These are phyloP conservation scores for Venturia nashicola DNA, from an alignment of 2,329 filamentous ascomycete species.

Conservation along the genomic window DNA sequence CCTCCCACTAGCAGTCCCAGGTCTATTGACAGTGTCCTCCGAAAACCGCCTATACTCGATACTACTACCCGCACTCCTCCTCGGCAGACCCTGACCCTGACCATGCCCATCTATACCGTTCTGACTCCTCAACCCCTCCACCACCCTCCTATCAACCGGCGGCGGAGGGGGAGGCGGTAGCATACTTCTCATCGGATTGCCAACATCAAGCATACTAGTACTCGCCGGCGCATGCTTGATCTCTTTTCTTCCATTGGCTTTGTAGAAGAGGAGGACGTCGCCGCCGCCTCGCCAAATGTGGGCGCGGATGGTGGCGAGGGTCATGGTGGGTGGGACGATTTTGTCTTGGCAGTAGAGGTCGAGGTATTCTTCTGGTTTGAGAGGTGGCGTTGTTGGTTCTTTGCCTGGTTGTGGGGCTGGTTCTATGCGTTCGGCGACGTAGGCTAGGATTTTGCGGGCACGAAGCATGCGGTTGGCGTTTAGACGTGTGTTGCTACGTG, in stretches of 20 bases:
- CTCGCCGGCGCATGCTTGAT: slow-evolving; percentile 20
- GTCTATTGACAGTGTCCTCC: background rate
- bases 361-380: slow-evolving; percentile 83
- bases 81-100: background rate
- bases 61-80: background rate
- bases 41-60: background rate
- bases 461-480: slow-evolving; percentile 96
- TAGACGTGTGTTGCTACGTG: slow-evolving; percentile 62
- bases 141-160: background rate
- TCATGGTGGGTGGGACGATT: slow-evolving; percentile 75
- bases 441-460: slow-evolving; percentile 85
- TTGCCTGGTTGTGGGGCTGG: slow-evolving; percentile 23
- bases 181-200: background rate
- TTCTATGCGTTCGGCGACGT: slow-evolving; percentile 87
- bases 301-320: slow-evolving; percentile 79
- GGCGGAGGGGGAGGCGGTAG: background rate
- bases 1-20: background rate
- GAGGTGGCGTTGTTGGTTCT: slow-evolving; percentile 18
- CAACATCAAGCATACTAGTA: background rate
- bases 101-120: background rate
- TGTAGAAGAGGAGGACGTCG: slow-evolving; percentile 85
- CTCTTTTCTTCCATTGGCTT: slow-evolving; percentile 73
- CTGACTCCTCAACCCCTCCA: background rate
- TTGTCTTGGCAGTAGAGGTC: slow-evolving; percentile 92
- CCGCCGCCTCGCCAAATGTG: slow-evolving; percentile 94